Percentiles rank a stretch among this genome's conserved stretches.
Evolutionary conservation across 345 rosid genomes (phyloP).

Genomic region (Carallia brachiata): DNA sequence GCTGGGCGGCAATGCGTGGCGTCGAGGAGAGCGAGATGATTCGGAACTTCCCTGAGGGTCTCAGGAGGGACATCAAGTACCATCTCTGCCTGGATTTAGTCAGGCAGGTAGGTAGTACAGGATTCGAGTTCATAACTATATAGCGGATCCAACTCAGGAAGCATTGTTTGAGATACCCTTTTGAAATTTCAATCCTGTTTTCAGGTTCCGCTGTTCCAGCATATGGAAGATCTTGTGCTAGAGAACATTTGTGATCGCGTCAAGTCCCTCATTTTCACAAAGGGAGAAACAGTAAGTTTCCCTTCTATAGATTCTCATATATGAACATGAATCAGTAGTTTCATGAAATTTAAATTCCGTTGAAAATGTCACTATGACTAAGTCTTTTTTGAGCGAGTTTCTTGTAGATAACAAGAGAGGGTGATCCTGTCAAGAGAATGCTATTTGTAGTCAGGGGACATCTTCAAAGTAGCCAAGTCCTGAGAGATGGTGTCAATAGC

Average conservation of each 20-base stretch:
- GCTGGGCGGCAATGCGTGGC: constrained; percentile 98
- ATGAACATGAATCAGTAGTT: not conserved
- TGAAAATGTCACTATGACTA: not conserved
- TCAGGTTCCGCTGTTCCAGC: constrained; percentile 92
- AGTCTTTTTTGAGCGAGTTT: not conserved
- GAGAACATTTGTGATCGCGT: constrained; percentile 96
- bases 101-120: constrained; percentile 78
- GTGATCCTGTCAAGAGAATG: constrained; percentile 96
- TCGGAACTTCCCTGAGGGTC: constrained; percentile 83
- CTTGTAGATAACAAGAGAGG: constrained; percentile 77
- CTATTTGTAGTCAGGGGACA: constrained; percentile 93
- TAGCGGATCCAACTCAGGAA: not conserved
- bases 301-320: no score
- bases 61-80: constrained; percentile 92
- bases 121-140: not conserved
- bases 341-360: not conserved
- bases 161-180: no score
- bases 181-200: not conserved
- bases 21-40: constrained; percentile 91
- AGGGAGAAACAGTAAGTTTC: constrained; percentile 81
- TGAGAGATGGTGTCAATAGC: constrained; percentile 80
- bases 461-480: constrained; percentile 90
- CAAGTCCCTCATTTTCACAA: constrained; percentile 87
- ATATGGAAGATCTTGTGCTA: constrained; percentile 89
- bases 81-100: constrained; percentile 91